These are phyloP conservation scores for Plasmopara halstedii DNA, from an alignment of 352 stramenopile species.

Conservation along the genomic window DNA sequence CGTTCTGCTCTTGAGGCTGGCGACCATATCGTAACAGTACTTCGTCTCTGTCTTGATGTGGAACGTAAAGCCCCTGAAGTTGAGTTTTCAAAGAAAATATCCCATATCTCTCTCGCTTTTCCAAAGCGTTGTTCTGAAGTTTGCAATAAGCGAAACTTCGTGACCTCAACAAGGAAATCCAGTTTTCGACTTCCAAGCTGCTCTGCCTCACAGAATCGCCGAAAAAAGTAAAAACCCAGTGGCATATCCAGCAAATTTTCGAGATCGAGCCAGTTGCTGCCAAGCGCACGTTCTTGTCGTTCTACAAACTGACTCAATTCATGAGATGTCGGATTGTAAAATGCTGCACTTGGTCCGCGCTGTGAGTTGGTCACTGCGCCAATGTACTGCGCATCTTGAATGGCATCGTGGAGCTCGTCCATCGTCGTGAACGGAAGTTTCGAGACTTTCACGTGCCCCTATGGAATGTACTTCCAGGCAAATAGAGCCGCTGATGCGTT, in stretches of 20 bases:
- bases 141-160: constrained; percentile 49
- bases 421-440: constrained; percentile 25
- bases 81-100: constrained; percentile 35
- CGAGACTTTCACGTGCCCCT: background rate
- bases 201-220: constrained; percentile 63
- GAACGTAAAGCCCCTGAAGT: background rate
- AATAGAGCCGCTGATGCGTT: background rate
- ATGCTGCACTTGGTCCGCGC: constrained; percentile 55
- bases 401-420: constrained; percentile 85
- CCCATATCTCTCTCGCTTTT: constrained; percentile 55
- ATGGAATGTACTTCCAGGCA: background rate
- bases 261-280: constrained; percentile 50
- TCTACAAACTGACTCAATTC: constrained; percentile 65
- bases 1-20: constrained; percentile 2
- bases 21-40: constrained; percentile 18
- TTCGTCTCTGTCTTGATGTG: background rate
- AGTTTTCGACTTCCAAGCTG: constrained; percentile 55
- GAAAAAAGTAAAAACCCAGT: constrained; percentile 78
- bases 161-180: constrained; percentile 67
- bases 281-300: constrained; percentile 40
- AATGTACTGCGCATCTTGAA: constrained; percentile 87
- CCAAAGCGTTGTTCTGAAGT: constrained; percentile 31
- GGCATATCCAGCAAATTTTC: constrained; percentile 71
- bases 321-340: constrained; percentile 56
- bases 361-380: constrained; percentile 72